Evolutionary conservation across 2,329 filamentous ascomycete species (phyloP), one percentile per base, ranked within the genome.

Genomic region (Alternaria postmessia): DNA sequence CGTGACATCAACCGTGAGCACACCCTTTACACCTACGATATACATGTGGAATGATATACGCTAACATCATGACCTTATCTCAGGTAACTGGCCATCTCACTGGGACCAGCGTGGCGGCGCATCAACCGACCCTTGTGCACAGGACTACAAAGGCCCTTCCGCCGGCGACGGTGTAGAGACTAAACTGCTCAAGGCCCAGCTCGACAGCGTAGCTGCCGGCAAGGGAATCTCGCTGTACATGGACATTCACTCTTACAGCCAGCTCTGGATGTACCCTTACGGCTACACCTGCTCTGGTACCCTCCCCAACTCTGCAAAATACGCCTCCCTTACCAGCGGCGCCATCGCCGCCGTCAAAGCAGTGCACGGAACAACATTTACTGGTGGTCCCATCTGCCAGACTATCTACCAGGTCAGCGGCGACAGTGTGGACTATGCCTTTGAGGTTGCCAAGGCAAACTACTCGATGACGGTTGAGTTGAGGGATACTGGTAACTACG

Each of bases 221-320:
- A 81, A 85, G 61, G 85, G 86, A 1, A 78, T 90, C 41, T 84
- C 86, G 68, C 80, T 89, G 3, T 91, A 85, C 75, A 85, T 90
- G 64, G 88, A 91, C 75, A 87, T 85, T 71, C 88, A 91, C 77
- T 83, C 86, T 0, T 91, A 89, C 76, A 71, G 66, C 1, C 76
- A 78, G 61, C 72, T 77, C 1, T 62, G 83, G 82, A 86, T 71
- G 81, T 85, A 62, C 82, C 73, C 81, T 1, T 89, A 88, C 68
- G 87, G 87, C 36, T 89, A 88, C 76, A 84, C 83, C 4, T 89
- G 87, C 79, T 78, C 76, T 22, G 79, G 74, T 16, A 72, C 78
- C 12, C 72, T 84, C 5, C 76, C 80, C 51, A 84, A 86, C 61
- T 77, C 85, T 56, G 71, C 79, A 7, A 78, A 83, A 54, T 82